These are phyloP conservation scores for Ogataea trehalophila DNA, from an alignment of 805 yeast genomes.

Conservation along the genomic window DNA sequence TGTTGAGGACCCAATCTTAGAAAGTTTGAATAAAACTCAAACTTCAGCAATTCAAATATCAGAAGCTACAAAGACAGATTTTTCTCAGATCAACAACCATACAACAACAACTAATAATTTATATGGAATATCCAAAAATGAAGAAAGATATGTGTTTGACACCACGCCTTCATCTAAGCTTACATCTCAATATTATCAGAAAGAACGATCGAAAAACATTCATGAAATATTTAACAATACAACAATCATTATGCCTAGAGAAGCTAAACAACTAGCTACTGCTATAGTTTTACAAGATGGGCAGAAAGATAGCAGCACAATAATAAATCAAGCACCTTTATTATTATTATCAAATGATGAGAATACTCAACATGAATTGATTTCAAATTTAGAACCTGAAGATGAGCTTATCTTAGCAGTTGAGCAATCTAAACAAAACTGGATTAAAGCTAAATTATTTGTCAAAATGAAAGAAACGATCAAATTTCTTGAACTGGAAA, in stretches of 20 bases:
- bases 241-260: not conserved
- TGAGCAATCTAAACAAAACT: not conserved
- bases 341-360: too few species aligned
- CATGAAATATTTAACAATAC: slow-evolving; percentile 4
- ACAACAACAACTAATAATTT: not conserved
- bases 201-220: not conserved
- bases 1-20: slow-evolving; percentile 1
- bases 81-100: not conserved
- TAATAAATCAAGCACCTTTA: too few species aligned
- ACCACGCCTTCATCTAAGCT: not conserved
- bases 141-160: slow-evolving; percentile 2
- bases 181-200: not conserved
- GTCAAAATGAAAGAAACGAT: slow-evolving; percentile 10
- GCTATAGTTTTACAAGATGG: not conserved
- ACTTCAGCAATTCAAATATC: not conserved
- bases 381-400: not conserved
- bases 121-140: not conserved
- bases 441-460: slow-evolving; percentile 16
- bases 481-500: slow-evolving; percentile 21
- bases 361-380: too few species aligned
- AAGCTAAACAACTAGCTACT: not conserved
- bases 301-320: too few species aligned
- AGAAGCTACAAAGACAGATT: not conserved
- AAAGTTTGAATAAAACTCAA: slow-evolving; percentile 1
- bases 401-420: not conserved